phyloP scores from a whole-genome alignment of 1,284 basidiomycete species.

The Puccinia hordei region DNA sequence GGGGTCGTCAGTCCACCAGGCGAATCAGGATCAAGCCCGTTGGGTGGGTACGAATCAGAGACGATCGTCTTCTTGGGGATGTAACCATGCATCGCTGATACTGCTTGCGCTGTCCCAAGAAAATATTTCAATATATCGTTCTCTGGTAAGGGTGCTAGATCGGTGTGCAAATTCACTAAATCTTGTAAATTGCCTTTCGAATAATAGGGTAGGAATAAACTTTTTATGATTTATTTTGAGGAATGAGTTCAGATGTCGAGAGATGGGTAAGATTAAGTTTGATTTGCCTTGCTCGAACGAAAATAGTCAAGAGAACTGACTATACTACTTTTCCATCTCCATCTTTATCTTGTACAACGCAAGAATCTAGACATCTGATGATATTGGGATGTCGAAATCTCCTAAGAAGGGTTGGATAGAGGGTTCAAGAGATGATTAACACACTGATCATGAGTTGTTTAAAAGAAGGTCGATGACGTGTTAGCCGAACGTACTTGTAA shows the following conservation, averaged over 20 bases:
- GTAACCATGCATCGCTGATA: slow-evolving; percentile 57
- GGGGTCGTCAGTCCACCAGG: slow-evolving; percentile 5
- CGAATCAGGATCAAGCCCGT: slow-evolving; percentile 27
- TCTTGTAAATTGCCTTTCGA: slow-evolving; percentile 59
- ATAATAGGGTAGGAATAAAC: slow-evolving; percentile 57
- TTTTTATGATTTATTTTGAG: not conserved
- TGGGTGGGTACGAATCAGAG: slow-evolving; percentile 29
- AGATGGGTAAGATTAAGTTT: not conserved
- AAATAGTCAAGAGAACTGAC: slow-evolving; percentile 17
- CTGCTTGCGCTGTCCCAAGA: slow-evolving; percentile 57
- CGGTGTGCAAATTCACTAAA: slow-evolving; percentile 57
- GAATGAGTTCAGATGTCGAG: not conserved
- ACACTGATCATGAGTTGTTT: not conserved
- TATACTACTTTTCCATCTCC: slow-evolving; percentile 52
- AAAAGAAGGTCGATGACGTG: not conserved
- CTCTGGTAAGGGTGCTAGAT: slow-evolving; percentile 57
- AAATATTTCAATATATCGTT: slow-evolving; percentile 57
- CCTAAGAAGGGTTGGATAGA: slow-evolving; percentile 3
- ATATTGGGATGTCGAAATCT: slow-evolving; percentile 58
- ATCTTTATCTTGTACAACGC: slow-evolving; percentile 56
- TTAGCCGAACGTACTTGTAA: slow-evolving; percentile 52
- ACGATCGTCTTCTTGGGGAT: slow-evolving; percentile 53
- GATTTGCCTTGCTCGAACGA: not conserved
- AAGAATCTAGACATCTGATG: slow-evolving; percentile 58
- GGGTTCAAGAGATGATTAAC: not conserved